These are phyloP conservation scores for Xylaria longipes DNA, from an alignment of 495 filamentous ascomycete genomes.

Conservation along the genomic window DNA sequence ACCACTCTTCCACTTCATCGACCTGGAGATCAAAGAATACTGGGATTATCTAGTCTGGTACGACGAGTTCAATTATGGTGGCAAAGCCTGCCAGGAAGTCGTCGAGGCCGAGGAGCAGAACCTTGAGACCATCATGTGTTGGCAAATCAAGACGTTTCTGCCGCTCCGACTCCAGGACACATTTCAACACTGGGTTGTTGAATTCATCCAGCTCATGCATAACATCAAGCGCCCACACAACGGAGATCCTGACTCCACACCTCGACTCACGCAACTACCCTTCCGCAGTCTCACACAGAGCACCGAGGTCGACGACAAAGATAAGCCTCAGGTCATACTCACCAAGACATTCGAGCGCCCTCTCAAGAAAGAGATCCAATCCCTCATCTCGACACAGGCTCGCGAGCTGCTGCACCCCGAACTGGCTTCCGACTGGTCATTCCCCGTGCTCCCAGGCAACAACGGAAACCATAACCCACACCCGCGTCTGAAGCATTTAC, in stretches of 20 bases:
- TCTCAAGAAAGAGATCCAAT: conserved; percentile 83
- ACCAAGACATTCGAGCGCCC: conserved; percentile 83
- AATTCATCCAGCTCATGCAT: conserved; percentile 97
- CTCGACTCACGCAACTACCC: conserved; percentile 80
- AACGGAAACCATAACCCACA: conserved; percentile 53
- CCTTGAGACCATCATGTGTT: conserved; percentile 96
- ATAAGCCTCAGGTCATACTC: conserved; percentile 68
- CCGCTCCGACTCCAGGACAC: conserved; percentile 78
- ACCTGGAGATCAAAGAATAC: conserved; percentile 97
- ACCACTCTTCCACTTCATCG: conserved; percentile 95
- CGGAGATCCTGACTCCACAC: conserved; percentile 60
- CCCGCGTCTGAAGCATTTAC: conserved; percentile 40
- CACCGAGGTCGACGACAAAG: conserved; percentile 62
- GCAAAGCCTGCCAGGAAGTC: conserved; percentile 86
- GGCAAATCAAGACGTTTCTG: conserved; percentile 92
- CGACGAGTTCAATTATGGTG: conserved; percentile 97
- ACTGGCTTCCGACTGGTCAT: conserved; percentile 83
- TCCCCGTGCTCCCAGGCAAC: conserved; percentile 80
- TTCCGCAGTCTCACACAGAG: conserved; percentile 51
- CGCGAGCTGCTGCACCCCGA: conserved; percentile 91
- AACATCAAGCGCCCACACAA: conserved; percentile 70
- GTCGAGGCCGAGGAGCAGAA: conserved; percentile 80
- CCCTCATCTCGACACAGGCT: conserved; percentile 79
- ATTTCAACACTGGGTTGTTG: conserved; percentile 92
- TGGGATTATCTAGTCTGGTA: conserved; percentile 99